A percentile compares a stretch with the other conserved stretches of the same genome.
Evolutionary conservation across 176 grass and related monocot species (phyloP).

Genomic region (Oropetium thomaeum): DNA sequence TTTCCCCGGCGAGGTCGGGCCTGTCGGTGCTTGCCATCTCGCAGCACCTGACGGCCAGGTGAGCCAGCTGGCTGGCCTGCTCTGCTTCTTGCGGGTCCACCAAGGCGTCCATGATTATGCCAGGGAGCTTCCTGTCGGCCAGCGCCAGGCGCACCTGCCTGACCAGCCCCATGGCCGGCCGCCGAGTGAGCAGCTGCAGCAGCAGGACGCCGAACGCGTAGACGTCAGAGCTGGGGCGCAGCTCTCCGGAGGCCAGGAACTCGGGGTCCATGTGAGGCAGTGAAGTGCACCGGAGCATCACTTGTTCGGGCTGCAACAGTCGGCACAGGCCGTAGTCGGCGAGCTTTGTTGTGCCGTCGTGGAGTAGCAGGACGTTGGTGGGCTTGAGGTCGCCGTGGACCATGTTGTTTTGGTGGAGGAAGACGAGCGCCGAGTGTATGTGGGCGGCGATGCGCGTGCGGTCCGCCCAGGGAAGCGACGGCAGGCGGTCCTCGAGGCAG

Average conservation of each 20-base stretch:
- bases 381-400: constrained; percentile 12
- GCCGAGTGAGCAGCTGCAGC: neutral
- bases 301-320: neutral
- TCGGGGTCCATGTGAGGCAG: constrained; percentile 11
- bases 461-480: neutral
- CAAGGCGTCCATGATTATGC: neutral
- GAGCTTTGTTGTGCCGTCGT: neutral
- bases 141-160: neutral
- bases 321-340: neutral
- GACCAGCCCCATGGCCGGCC: neutral
- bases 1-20: neutral
- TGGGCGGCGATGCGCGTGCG: neutral
- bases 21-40: neutral
- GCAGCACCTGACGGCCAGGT: neutral
- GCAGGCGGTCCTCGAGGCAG: neutral
- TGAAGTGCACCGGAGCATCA: neutral
- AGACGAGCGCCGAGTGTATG: neutral
- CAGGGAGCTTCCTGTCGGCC: neutral
- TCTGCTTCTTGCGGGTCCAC: neutral
- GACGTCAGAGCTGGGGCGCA: neutral
- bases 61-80: constrained; percentile 4
- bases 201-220: constrained; percentile 1
- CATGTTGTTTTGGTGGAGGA: neutral
- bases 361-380: neutral
- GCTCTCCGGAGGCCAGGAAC: constrained; percentile 3